A percentile compares a stretch with the other conserved stretches of the same genome.
Evolutionary conservation across 2,329 filamentous ascomycete species (phyloP).

Genomic region (Hypoxylon rubiginosum): DNA sequence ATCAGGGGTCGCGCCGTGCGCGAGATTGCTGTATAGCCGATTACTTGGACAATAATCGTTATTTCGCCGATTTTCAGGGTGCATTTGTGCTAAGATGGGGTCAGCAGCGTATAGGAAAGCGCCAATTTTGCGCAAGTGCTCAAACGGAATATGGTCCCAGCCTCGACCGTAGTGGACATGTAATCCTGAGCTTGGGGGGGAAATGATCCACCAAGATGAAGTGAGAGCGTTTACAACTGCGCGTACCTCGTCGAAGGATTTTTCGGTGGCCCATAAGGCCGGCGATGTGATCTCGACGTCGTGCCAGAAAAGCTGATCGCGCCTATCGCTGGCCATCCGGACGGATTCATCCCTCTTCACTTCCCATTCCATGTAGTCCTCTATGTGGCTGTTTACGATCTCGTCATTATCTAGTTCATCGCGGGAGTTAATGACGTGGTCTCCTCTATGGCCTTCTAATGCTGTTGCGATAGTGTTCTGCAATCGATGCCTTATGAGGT

Average conservation of each 20-base stretch:
- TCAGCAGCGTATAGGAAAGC: conserved; percentile 43
- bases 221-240: conserved; percentile 28
- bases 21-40: conserved; percentile 36
- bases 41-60: conserved; percentile 30
- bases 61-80: conserved; percentile 31
- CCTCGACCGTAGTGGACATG: conserved; percentile 45
- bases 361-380: conserved; percentile 2
- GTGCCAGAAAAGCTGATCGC: conserved; percentile 13
- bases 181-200: conserved; percentile 23
- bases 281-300: conserved; percentile 40
- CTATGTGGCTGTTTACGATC: background rate
- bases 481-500: background rate
- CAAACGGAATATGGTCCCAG: conserved; percentile 33
- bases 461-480: background rate
- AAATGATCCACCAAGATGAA: conserved; percentile 34
- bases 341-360: conserved; percentile 21
- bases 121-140: conserved; percentile 35
- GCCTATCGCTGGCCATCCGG: background rate
- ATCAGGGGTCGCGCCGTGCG: conserved; percentile 19
- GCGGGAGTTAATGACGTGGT: conserved; percentile 9
- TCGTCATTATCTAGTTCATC: background rate
- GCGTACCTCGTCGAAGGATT: conserved; percentile 40
- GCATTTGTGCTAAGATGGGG: conserved; percentile 43
- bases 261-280: conserved; percentile 37
- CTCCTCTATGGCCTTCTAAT: conserved; percentile 10